Base-by-base conservation (phyloP, 1,284 basidiomycete genomes). In the Cryptococcus sp. region DNA sequence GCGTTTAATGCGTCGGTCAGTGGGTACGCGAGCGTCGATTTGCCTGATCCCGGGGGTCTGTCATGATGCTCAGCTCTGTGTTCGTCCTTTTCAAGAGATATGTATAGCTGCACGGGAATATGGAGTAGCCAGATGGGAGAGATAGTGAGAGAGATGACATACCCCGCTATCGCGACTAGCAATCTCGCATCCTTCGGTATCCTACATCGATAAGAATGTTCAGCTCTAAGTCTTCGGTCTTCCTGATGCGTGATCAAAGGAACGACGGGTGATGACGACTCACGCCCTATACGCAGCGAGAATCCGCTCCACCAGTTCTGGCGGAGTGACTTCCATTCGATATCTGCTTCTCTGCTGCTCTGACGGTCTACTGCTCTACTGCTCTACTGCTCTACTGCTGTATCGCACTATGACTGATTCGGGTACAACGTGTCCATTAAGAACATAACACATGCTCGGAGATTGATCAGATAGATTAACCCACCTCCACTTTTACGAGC, bases 11-110 rank as follows among this genome's bases (percentile, higher is more conserved):
- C 62, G 17, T 73, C 66, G 0, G 77, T 75, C 0, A 83, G 71
- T 0, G 78, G 77, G 39, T 71, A 73, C 0, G 80, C 81, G 0
- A 83, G 63, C 0, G 79, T 80, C 0, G 80, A 80, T 62, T 84
- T 84, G 53, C 82, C 82, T 0, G 78, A 80, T 10, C 82, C 82
- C 0, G 82, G 82, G 5, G 69, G 69, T 16, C 71, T 69, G 39
- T 50, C 16, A 46, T 10, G 6, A 13, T 10, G 31, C 13, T 35
- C 31, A 35, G 31, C 31, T 35, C 31, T 16, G 47, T 17, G 42
- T 40, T 13, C 27, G 11, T 7, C 22, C 76, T 68, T 20, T 50
- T 45, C n/a, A 17, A 22, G 31, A 38, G 1, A 20, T 17, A 52
- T 22, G 39, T 31, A 19, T 22, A 40, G n/a, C n/a, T n/a, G n/a